These are phyloP conservation scores for Tylopilus subfusipes DNA, from an alignment of 768 basidiomycete species.

Conservation along the genomic window DNA sequence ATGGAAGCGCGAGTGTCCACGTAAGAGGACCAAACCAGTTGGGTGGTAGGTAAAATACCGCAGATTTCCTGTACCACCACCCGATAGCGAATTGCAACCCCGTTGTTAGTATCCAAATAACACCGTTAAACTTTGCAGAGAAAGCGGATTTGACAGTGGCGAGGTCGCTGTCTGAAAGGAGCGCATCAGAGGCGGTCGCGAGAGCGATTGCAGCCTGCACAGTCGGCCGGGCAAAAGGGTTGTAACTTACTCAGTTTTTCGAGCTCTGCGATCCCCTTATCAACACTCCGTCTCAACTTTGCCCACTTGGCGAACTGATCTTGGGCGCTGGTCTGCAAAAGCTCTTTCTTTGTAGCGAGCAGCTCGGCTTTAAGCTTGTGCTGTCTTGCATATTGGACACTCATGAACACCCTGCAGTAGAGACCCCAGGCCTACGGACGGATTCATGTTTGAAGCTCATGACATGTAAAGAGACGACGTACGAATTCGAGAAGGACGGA, in stretches of 20 bases:
- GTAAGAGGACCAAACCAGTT: constrained; percentile 87
- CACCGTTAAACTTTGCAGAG: constrained; percentile 63
- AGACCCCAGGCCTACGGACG: constrained; percentile 62
- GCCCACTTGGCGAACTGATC: constrained; percentile 99
- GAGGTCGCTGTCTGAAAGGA: constrained; percentile 60
- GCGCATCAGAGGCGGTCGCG: neutral
- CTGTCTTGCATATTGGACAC: constrained; percentile 54
- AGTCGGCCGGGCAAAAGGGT: neutral
- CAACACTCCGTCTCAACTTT: constrained; percentile 82
- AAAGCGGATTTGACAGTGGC: constrained; percentile 59
- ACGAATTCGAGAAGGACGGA: constrained; percentile 80
- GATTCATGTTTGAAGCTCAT: constrained; percentile 3
- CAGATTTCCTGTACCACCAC: constrained; percentile 87
- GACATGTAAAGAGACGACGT: constrained; percentile 31
- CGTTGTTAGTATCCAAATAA: constrained; percentile 83
- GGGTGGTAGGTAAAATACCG: constrained; percentile 90
- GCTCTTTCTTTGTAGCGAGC: constrained; percentile 75
- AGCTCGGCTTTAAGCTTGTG: constrained; percentile 75
- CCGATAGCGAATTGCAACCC: constrained; percentile 81
- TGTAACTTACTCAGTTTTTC: constrained; percentile 83
- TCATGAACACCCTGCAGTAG: constrained; percentile 65
- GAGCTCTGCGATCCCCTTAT: constrained; percentile 87
- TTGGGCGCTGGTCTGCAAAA: constrained; percentile 87
- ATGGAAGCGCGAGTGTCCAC: constrained; percentile 89
- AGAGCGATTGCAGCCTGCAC: neutral